These are phyloP conservation scores for Aspergillus aculeatus DNA, from an alignment of 2,329 filamentous ascomycete genomes.

Conservation along the genomic window DNA sequence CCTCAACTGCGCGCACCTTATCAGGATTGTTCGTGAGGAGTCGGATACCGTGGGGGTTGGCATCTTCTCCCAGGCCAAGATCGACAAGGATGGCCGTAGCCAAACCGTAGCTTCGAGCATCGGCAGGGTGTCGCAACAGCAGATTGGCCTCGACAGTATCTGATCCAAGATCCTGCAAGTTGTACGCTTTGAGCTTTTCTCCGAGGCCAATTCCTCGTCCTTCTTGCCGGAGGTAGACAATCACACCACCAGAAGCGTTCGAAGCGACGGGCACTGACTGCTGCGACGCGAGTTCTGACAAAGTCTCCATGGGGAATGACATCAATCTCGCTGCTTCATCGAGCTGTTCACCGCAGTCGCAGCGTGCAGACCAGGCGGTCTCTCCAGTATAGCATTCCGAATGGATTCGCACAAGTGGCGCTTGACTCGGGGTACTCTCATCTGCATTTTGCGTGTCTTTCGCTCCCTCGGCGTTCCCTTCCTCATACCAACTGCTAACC, in stretches of 20 bases:
- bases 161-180: constrained; percentile 92
- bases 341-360: constrained; percentile 95
- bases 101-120: constrained; percentile 92
- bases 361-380: constrained; percentile 96
- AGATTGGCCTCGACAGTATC: constrained; percentile 97
- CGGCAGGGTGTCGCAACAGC: constrained; percentile 84
- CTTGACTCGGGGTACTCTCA: constrained; percentile 23
- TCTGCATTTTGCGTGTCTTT: not conserved
- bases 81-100: constrained; percentile 92
- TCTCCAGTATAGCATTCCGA: constrained; percentile 98
- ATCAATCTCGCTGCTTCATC: constrained; percentile 95
- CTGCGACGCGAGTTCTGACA: constrained; percentile 29
- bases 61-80: constrained; percentile 67
- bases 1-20: constrained; percentile 92
- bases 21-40: constrained; percentile 96
- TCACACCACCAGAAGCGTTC: constrained; percentile 73
- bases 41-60: constrained; percentile 61
- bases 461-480: constrained; percentile 19
- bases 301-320: constrained; percentile 59
- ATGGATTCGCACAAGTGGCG: constrained; percentile 89
- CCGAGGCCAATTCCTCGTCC: constrained; percentile 91
- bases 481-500: constrained; percentile 67
- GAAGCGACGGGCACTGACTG: constrained; percentile 37
- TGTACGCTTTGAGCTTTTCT: constrained; percentile 97
- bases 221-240: constrained; percentile 94